Conservation (phyloP, 2,329 filamentous ascomycete species). For the Lizonia empirigonia region DNA sequence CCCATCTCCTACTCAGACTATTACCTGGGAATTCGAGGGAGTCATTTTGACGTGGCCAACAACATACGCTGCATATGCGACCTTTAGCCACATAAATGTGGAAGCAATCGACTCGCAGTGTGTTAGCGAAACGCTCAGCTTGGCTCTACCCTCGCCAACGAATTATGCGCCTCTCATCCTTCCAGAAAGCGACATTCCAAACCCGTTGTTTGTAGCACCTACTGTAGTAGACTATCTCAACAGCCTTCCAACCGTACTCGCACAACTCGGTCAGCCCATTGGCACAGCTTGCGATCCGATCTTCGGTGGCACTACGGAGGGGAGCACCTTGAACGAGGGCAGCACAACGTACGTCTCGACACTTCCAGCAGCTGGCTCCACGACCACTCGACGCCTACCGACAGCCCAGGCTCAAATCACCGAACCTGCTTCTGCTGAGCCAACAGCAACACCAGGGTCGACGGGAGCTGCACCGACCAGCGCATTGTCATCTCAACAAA, state of each 20-base stretch:
- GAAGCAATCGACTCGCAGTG: constrained; percentile 30
- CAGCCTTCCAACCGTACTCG: constrained; percentile 31
- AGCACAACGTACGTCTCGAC: constrained; percentile 14
- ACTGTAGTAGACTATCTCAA: constrained; percentile 42
- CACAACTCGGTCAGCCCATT: constrained; percentile 38
- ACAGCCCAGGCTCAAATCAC: constrained; percentile 11
- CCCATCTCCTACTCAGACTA: constrained; percentile 17
- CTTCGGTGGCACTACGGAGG: constrained; percentile 11
- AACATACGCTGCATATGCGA: constrained; percentile 37
- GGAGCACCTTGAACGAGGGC: constrained; percentile 14
- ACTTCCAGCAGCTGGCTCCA: background rate
- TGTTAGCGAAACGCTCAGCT: constrained; percentile 15
- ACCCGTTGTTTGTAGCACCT: constrained; percentile 32
- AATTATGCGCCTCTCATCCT: constrained; percentile 35
- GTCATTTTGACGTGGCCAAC: constrained; percentile 43
- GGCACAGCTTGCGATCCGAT: constrained; percentile 44
- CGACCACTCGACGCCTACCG: constrained; percentile 2
- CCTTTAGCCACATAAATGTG: constrained; percentile 37
- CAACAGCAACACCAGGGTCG: constrained; percentile 12
- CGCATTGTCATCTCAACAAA: background rate
- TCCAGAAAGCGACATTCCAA: constrained; percentile 22
- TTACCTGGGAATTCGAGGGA: constrained; percentile 37
- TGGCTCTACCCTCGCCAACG: constrained; percentile 37
- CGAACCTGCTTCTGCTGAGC: background rate
- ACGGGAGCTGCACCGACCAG: constrained; percentile 9